Conservation (phyloP, 2,329 filamentous ascomycete genomes). For the Hypomyces rosellus region DNA sequence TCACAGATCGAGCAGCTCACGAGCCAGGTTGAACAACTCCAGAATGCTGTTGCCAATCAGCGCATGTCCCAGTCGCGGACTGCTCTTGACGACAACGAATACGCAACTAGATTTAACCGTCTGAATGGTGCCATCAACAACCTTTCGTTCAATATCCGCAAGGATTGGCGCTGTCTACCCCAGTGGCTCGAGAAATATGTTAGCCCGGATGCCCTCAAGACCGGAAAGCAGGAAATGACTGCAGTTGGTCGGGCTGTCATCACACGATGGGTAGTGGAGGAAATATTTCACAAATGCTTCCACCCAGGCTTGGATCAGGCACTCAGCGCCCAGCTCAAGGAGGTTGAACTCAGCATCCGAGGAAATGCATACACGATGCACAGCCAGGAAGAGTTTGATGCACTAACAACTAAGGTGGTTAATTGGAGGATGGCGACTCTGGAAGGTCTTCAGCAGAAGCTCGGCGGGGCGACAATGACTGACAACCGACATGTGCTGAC, state of each 20-base stretch:
- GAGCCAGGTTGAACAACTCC: constrained; percentile 83
- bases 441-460: constrained; percentile 71
- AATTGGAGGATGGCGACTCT: constrained; percentile 91
- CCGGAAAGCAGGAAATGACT: constrained; percentile 96
- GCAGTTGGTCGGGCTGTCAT: constrained; percentile 86
- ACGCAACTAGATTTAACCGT: constrained; percentile 79
- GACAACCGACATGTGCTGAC: constrained; percentile 65
- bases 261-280: constrained; percentile 81
- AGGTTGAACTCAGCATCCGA: constrained; percentile 82
- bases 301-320: constrained; percentile 77
- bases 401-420: constrained; percentile 77
- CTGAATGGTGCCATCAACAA: constrained; percentile 93
- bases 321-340: constrained; percentile 74
- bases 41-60: constrained; percentile 96
- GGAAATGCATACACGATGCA: constrained; percentile 65
- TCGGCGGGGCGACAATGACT: constrained; percentile 59
- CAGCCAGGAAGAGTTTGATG: constrained; percentile 83
- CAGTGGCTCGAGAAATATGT: constrained; percentile 73
- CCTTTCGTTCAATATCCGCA: constrained; percentile 90
- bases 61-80: constrained; percentile 91
- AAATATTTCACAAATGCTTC: constrained; percentile 87
- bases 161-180: constrained; percentile 82
- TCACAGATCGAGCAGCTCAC: constrained; percentile 84
- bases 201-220: constrained; percentile 77
- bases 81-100: constrained; percentile 91